A percentile compares a stretch with the other conserved stretches of the same genome.
These are phyloP conservation scores for Penicillium psychrofluorescens DNA, from an alignment of 495 filamentous ascomycete species.

Conservation along the genomic window DNA sequence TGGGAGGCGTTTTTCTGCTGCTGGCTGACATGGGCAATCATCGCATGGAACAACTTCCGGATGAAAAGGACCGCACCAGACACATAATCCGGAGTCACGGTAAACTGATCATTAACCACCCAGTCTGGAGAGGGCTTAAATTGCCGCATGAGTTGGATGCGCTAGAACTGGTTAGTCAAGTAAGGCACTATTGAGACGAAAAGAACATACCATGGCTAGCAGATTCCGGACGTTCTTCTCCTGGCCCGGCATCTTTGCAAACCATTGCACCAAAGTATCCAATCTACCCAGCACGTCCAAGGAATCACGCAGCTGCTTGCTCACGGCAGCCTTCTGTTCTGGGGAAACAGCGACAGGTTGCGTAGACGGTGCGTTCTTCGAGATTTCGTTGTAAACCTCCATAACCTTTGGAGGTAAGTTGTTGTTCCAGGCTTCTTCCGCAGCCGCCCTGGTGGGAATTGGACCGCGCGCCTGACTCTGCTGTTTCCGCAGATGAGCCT, in stretches of 20 bases:
- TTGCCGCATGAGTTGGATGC: slow-evolving; percentile 51
- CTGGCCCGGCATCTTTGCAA: slow-evolving; percentile 28
- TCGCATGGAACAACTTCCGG: slow-evolving; percentile 31
- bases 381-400: slow-evolving; percentile 33
- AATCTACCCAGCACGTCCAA: slow-evolving; percentile 33
- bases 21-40: slow-evolving; percentile 32
- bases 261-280: slow-evolving; percentile 35
- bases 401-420: slow-evolving; percentile 29
- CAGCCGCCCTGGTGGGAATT: slow-evolving; percentile 18
- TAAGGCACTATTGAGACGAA: neutral
- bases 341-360: slow-evolving; percentile 27
- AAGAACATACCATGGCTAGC: slow-evolving; percentile 32
- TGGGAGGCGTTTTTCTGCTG: slow-evolving; percentile 23
- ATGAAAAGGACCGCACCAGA: slow-evolving; percentile 41
- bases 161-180: slow-evolving; percentile 33
- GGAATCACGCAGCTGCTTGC: slow-evolving; percentile 35
- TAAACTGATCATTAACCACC: slow-evolving; percentile 48
- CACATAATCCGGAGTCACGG: slow-evolving; percentile 50
- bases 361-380: slow-evolving; percentile 21
- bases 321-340: slow-evolving; percentile 40
- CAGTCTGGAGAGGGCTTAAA: slow-evolving; percentile 44
- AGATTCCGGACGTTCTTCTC: slow-evolving; percentile 37
- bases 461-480: slow-evolving; percentile 20
- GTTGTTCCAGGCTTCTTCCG: slow-evolving; percentile 33
- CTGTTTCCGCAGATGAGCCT: slow-evolving; percentile 29